These are phyloP conservation scores for Bidens hawaiensis DNA, from an alignment of 140 eudicot genomes.

Conservation along the genomic window DNA sequence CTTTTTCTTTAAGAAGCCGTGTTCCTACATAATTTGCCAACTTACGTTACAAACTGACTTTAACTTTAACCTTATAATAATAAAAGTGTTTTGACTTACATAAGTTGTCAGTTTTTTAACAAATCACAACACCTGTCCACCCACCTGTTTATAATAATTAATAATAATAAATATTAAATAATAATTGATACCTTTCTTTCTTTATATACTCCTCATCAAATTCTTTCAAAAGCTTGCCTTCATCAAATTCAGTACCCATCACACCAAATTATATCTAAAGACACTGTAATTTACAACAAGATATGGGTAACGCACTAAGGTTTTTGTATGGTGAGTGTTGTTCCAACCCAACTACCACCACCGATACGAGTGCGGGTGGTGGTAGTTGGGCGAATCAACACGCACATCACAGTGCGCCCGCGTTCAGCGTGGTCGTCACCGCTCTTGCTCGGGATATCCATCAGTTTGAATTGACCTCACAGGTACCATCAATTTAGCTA, in stretches of 20 bases:
- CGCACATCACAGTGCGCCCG: constrained; percentile 48
- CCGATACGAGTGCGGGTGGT: constrained; percentile 11
- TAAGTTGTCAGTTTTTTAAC: not conserved
- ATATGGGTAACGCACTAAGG: constrained; percentile 83
- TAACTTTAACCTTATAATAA: not conserved
- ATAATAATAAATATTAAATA: no score
- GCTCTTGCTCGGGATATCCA: constrained; percentile 74
- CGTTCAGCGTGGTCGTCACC: constrained; percentile 47
- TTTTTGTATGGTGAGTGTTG: constrained; percentile 53
- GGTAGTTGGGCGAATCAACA: constrained; percentile 29
- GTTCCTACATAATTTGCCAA: constrained; percentile 2
- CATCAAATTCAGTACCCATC: not conserved
- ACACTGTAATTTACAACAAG: constrained; percentile 7
- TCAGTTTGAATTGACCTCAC: constrained; percentile 68
- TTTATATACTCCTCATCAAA: constrained; percentile 1
- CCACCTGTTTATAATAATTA: not conserved
- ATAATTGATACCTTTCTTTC: constrained; percentile 25
- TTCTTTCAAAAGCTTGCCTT: not conserved
- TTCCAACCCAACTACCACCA: constrained; percentile 37
- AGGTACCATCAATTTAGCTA: constrained; percentile 58
- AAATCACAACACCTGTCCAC: constrained; percentile 28
- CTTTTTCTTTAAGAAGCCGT: constrained; percentile 17
- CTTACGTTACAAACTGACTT: constrained; percentile 21
- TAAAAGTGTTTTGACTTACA: not conserved
- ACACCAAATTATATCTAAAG: not conserved